Base-by-base conservation (phyloP, 176 grass and related monocot genomes). In the Aechmea fasciata region DNA sequence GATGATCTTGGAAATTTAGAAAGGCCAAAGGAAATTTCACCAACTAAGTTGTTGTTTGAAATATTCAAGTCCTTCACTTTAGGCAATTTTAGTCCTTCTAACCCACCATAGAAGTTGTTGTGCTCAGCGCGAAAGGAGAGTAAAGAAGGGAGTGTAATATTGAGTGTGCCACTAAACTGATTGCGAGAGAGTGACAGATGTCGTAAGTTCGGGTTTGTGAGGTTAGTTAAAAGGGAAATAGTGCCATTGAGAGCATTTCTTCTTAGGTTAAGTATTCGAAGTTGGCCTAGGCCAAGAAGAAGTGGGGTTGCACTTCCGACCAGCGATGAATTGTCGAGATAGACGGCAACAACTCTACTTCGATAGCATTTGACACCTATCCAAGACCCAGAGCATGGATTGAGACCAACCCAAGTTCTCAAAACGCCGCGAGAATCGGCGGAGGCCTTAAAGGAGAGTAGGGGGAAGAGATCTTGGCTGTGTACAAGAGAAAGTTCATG, bases 301-400 rank as follows among this genome's bases (percentile, higher is more conserved):
- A 90, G 87, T 2, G 71, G 83, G 49, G 80, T 72, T 52, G 80
- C 63, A 18, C 67, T 28, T 54, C 87, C 87, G 0, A 63, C 11
- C 11, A 90, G 74, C 2, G 77, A 75, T 3, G 77, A 76, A 48
- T 74, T 19, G 69, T 90, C 80, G 25, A 90, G 41, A 73, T 80
- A 86, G 66, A 90, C 47, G 5, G 77, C 77, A 1, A 57, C 71
- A 8, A 90, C 87, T 51, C 83, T 78, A 9, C 83, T 70, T 65
- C 54, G 62, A 72, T 29, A 72, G 77, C 87, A 90, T 29, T 68
- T 66, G 49, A 86, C 50, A 7, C 83, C 87, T 23, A 72, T 10
- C 87, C 87, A 90, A 10, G 71, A 9, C 14, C 83, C 83, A 15
- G 80, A 81, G 77, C 87, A 90, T 51, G 87, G 83, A 73, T 83